These are phyloP conservation scores for Pyropia haitanensis DNA, from an alignment of 23 red algal genomes.

Conservation along the genomic window DNA sequence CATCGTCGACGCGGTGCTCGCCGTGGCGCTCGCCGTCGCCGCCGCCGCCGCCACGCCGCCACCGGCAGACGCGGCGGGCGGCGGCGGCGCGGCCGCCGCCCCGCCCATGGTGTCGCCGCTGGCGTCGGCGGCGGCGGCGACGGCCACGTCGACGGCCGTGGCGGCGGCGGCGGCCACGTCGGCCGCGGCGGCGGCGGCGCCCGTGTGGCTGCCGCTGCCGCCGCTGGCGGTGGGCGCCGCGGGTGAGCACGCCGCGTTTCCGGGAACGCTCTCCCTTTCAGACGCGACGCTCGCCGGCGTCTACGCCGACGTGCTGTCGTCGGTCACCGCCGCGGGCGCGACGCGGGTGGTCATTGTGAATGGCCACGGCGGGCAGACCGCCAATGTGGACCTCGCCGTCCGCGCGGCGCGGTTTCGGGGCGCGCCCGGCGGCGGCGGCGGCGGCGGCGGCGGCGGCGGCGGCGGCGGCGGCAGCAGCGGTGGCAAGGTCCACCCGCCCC, in stretches of 20 bases:
- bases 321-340: slow-evolving; percentile 11
- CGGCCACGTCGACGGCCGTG: too few species aligned
- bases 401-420: slow-evolving; percentile 19
- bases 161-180: neutral
- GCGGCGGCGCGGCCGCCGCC: too few species aligned
- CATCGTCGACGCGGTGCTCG: neutral
- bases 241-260: slow-evolving; percentile 34
- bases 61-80: too few species aligned
- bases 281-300: slow-evolving; percentile 20
- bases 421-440: too few species aligned
- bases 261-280: slow-evolving; percentile 33
- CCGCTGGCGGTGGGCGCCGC: slow-evolving; percentile 27
- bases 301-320: slow-evolving; percentile 14
- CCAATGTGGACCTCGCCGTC: slow-evolving; percentile 25
- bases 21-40: neutral
- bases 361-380: slow-evolving; percentile 51
- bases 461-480: too few species aligned
- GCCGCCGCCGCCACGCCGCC: neutral
- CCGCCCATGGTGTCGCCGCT: too few species aligned
- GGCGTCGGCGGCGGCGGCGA: too few species aligned
- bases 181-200: neutral
- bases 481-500: neutral
- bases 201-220: slow-evolving; percentile 5
- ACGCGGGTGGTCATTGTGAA: slow-evolving; percentile 28
- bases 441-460: too few species aligned